A percentile compares a stretch with the other conserved stretches of the same genome.
Evolutionary conservation across 2,329 filamentous ascomycete genomes (phyloP).

Genomic region (Fusarium newnesense): DNA sequence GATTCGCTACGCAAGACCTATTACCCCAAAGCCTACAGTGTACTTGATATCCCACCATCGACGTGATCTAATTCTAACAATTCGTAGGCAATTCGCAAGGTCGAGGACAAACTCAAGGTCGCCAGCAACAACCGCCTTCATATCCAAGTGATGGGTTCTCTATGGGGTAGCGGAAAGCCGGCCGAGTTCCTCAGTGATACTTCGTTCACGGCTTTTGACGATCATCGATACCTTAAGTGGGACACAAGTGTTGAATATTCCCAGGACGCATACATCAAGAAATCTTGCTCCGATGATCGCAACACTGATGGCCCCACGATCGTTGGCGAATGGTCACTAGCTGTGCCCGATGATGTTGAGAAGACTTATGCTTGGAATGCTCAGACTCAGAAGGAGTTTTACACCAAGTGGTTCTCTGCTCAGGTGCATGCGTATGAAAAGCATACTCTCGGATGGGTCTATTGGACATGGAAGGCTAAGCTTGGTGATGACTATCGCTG

Average conservation of each 20-base stretch:
- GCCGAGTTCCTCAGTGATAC: slow-evolving; percentile 55
- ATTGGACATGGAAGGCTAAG: slow-evolving; percentile 41
- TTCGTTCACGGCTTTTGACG: slow-evolving; percentile 63
- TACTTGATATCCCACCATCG: not conserved
- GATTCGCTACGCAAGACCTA: slow-evolving; percentile 33
- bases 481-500: slow-evolving; percentile 42
- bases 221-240: slow-evolving; percentile 70
- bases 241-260: slow-evolving; percentile 45
- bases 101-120: slow-evolving; percentile 57
- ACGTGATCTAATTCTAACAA: not conserved
- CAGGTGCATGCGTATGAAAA: slow-evolving; percentile 40
- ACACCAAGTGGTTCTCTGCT: slow-evolving; percentile 41
- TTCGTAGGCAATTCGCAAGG: slow-evolving; percentile 55
- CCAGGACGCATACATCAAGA: slow-evolving; percentile 57
- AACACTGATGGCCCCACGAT: slow-evolving; percentile 55
- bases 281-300: slow-evolving; percentile 61
- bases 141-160: slow-evolving; percentile 60
- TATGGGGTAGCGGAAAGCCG: slow-evolving; percentile 68
- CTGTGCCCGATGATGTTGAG: slow-evolving; percentile 60
- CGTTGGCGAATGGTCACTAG: slow-evolving; percentile 68
- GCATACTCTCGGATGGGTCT: slow-evolving; percentile 39
- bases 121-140: slow-evolving; percentile 58
- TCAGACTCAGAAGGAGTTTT: slow-evolving; percentile 37
- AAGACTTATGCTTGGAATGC: slow-evolving; percentile 48
- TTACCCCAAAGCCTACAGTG: slow-evolving; percentile 37